A percentile compares a stretch with the other conserved stretches of the same genome.
Conservation (phyloP, 2,329 filamentous ascomycete species). For the Phyllosticta citriasiana region DNA sequence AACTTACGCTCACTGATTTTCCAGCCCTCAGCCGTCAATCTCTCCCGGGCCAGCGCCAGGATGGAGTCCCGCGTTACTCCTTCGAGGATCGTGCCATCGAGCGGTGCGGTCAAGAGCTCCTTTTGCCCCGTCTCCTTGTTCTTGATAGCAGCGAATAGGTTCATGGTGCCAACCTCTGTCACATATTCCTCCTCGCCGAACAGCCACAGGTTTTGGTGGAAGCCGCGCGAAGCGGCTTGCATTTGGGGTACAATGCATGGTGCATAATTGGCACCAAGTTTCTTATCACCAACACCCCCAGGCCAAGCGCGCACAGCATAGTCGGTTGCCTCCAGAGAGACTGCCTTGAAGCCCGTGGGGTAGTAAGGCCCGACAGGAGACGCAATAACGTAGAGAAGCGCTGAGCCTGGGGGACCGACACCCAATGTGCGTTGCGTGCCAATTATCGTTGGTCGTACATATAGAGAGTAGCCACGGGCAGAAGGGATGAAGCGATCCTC, state of each 20-base stretch:
- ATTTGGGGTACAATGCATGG: constrained; percentile 96
- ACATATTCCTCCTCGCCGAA: constrained; percentile 93
- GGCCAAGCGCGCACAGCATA: constrained; percentile 97
- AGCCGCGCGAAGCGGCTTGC: constrained; percentile 79
- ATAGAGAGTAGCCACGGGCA: constrained; percentile 78
- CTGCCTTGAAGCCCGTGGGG: constrained; percentile 94
- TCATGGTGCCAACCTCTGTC: constrained; percentile 98
- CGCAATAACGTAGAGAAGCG: constrained; percentile 88
- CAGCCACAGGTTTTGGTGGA: constrained; percentile 97
- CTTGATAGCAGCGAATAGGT: constrained; percentile 81
- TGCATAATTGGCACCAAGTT: constrained; percentile 98
- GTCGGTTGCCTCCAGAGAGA: constrained; percentile 89
- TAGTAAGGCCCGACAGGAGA: constrained; percentile 97
- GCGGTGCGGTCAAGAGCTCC: constrained; percentile 86
- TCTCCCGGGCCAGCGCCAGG: constrained; percentile 74
- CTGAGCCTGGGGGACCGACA: constrained; percentile 82
- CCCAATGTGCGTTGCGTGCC: constrained; percentile 92
- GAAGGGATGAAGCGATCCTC: constrained; percentile 86
- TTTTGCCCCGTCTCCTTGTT: constrained; percentile 82
- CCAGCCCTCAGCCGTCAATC: constrained; percentile 79
- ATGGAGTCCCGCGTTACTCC: constrained; percentile 91
- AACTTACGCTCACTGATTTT: constrained; percentile 79
- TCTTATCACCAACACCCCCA: constrained; percentile 94
- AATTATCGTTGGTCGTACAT: constrained; percentile 93
- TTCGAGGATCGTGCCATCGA: constrained; percentile 93